Evolutionary conservation across 1,284 basidiomycete species (phyloP).

Genomic region (Phylloporus sp.): DNA sequence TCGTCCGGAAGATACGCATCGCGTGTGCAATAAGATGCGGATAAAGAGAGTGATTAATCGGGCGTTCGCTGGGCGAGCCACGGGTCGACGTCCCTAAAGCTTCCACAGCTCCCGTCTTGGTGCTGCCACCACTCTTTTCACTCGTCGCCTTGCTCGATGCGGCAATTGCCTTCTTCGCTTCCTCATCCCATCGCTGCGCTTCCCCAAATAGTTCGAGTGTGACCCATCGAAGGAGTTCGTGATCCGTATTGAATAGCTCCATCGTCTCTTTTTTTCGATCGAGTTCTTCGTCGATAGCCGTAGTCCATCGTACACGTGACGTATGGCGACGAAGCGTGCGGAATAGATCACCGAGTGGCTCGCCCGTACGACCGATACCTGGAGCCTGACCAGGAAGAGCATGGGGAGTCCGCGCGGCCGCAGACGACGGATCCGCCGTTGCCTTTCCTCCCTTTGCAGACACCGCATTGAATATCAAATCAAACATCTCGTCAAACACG

Average conservation of each 20-base stretch:
- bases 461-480: conserved; percentile 70
- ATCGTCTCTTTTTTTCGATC: conserved; percentile 82
- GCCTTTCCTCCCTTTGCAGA: conserved; percentile 42
- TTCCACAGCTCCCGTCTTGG: background rate
- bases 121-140: background rate
- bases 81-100: background rate
- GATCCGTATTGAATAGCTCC: conserved; percentile 72
- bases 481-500: conserved; percentile 76
- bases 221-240: conserved; percentile 81
- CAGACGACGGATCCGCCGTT: background rate
- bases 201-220: conserved; percentile 73
- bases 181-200: conserved; percentile 57
- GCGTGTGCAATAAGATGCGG: conserved; percentile 77
- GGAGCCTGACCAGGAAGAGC: conserved; percentile 12
- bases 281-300: conserved; percentile 63
- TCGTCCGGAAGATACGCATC: conserved; percentile 78
- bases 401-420: background rate
- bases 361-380: conserved; percentile 25
- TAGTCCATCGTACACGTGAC: conserved; percentile 58
- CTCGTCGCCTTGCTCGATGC: background rate
- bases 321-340: conserved; percentile 56
- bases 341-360: conserved; percentile 41
- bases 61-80: conserved; percentile 37
- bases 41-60: conserved; percentile 70
- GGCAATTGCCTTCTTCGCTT: conserved; percentile 46